A percentile compares a stretch with the other conserved stretches of the same genome.
These are phyloP conservation scores for Emericellopsis cladophorae DNA, from an alignment of 2,329 filamentous ascomycete species.

Conservation along the genomic window DNA sequence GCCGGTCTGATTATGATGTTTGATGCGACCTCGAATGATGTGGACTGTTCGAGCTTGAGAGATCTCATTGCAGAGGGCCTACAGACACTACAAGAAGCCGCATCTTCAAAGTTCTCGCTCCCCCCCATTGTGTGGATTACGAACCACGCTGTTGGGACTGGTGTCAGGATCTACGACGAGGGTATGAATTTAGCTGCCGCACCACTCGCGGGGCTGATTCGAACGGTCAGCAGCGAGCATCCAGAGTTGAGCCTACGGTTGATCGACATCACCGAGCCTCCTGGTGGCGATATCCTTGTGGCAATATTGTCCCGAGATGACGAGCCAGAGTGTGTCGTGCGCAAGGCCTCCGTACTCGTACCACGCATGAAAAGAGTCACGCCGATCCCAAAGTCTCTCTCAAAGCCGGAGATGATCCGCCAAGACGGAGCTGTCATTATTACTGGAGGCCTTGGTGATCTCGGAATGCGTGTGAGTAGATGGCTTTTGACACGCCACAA, in stretches of 20 bases:
- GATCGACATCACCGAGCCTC: conserved; percentile 4
- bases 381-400: neutral
- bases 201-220: conserved; percentile 8
- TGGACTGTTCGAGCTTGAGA: conserved; percentile 1
- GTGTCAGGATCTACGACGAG: neutral
- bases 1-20: conserved; percentile 5
- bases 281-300: neutral
- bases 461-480: conserved; percentile 5
- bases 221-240: conserved; percentile 7
- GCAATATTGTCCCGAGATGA: neutral
- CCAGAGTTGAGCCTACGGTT: conserved; percentile 6
- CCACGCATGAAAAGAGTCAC: conserved; percentile 4
- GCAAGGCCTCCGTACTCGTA: conserved; percentile 4
- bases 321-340: conserved; percentile 6
- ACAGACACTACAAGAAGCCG: conserved; percentile 3
- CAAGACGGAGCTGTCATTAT: conserved; percentile 6
- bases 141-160: conserved; percentile 3
- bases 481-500: conserved; percentile 4
- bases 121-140: conserved; percentile 9
- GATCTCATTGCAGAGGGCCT: conserved; percentile 3
- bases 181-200: conserved; percentile 2
- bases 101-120: neutral
- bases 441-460: conserved; percentile 6
- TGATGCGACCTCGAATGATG: conserved; percentile 1
- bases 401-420: conserved; percentile 1